Conservation (phyloP, 345 rosid species). For the Populus euphratica region DNA sequence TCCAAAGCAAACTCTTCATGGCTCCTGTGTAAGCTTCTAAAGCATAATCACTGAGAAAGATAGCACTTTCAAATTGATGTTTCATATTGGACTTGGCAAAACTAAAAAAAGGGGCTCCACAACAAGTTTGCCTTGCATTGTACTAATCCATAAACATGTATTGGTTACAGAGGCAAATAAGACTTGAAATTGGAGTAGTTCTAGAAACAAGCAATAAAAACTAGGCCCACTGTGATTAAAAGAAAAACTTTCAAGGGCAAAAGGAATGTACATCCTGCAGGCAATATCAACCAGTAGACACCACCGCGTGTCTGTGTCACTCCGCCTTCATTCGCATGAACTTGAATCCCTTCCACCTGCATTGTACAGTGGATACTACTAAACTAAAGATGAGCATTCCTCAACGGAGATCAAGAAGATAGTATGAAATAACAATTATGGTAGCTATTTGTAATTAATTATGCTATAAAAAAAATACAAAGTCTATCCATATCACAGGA, state of each 20-base stretch:
- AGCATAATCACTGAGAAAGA: not conserved
- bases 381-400: not conserved
- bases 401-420: not conserved
- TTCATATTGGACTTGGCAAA: not conserved
- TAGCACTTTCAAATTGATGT: not conserved
- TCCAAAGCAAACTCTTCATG: not conserved
- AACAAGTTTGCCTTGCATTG: not conserved
- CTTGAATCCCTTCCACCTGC: slow-evolving; percentile 95
- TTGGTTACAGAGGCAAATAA: not conserved
- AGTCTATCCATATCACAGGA: not conserved
- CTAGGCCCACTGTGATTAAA: not conserved
- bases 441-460: too few relatives aligned
- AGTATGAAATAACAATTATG: not conserved
- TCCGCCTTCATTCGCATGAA: slow-evolving; percentile 94
- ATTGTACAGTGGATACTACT: slow-evolving; percentile 12
- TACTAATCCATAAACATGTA: slow-evolving; percentile 1
- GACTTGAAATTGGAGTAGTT: not conserved
- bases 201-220: too few relatives aligned
- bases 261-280: slow-evolving; percentile 85
- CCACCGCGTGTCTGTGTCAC: slow-evolving; percentile 93
- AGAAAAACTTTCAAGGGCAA: slow-evolving; percentile 12
- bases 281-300: slow-evolving; percentile 84
- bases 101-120: not conserved
- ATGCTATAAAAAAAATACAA: not conserved
- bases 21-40: not conserved